Evolutionary conservation across 306 rosid genomes (phyloP).

Genomic region (Arachis hypogaea): DNA sequence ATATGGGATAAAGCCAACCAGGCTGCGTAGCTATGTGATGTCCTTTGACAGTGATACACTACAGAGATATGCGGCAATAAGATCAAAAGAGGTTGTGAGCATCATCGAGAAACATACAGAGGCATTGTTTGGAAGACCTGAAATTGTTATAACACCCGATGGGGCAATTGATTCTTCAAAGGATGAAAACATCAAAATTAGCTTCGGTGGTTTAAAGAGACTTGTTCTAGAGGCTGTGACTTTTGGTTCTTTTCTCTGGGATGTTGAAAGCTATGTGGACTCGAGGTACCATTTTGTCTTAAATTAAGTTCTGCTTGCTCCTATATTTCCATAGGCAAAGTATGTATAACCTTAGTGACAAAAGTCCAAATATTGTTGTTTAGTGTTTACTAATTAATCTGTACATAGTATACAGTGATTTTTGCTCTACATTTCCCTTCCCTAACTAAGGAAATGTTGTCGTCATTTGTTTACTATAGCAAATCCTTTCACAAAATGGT

Average conservation of each 20-base stretch:
- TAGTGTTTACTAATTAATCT: conserved; percentile 28
- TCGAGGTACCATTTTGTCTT: conserved; percentile 85
- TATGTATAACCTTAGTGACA: too few relatives aligned
- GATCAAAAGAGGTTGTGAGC: conserved; percentile 89
- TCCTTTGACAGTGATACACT: conserved; percentile 85
- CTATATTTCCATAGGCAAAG: conserved; percentile 1
- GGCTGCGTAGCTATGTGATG: conserved; percentile 83
- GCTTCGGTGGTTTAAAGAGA: conserved; percentile 85
- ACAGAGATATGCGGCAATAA: conserved; percentile 80
- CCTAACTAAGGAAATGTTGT: conserved; percentile 4
- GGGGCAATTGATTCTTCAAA: conserved; percentile 77
- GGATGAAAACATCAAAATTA: conserved; percentile 72
- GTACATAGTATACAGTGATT: conserved; percentile 43
- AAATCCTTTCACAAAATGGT: conserved; percentile 14
- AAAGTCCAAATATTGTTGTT: background rate
- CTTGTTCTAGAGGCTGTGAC: conserved; percentile 91
- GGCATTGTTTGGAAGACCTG: conserved; percentile 94
- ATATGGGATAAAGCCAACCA: conserved; percentile 59
- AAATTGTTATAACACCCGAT: conserved; percentile 63
- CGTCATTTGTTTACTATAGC: background rate
- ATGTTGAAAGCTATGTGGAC: conserved; percentile 92
- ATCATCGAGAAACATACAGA: conserved; percentile 94
- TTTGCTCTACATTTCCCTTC: conserved; percentile 17
- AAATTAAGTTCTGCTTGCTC: conserved; percentile 46
- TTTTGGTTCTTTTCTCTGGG: conserved; percentile 95